Evolutionary conservation across 306 rosid genomes (phyloP).

Genomic region (Gastrolobium villosum): DNA sequence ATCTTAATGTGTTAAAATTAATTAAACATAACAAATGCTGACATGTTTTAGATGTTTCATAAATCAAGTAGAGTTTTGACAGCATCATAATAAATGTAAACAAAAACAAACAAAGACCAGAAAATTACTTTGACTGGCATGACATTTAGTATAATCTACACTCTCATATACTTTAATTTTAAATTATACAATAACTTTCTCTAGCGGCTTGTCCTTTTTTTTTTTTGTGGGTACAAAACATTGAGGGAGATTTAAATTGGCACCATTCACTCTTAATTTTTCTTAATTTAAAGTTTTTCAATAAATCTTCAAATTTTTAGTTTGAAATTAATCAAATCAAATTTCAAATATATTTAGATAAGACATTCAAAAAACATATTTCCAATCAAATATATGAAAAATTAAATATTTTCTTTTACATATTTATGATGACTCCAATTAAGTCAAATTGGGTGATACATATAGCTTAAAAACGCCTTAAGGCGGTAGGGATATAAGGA

Average conservation of each 20-base stretch:
- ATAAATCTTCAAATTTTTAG: background rate
- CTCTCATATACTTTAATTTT: background rate
- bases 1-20: background rate
- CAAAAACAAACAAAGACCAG: too few species aligned
- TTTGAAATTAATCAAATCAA: background rate
- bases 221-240: too few species aligned
- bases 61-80: background rate
- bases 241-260: background rate
- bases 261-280: background rate
- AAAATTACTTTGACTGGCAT: background rate
- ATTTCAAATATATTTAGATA: conserved; percentile 3
- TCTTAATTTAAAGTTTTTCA: background rate
- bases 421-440: background rate
- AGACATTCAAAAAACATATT: background rate
- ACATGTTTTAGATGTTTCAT: background rate
- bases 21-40: background rate
- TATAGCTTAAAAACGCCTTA: too few species aligned
- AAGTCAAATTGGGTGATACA: background rate
- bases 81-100: background rate
- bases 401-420: background rate
- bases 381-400: background rate
- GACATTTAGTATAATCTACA: background rate
- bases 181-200: background rate
- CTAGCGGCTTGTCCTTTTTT: background rate
- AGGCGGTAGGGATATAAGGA: too few species aligned